Conservation (phyloP, 1,139 yeast species). For the Zhuliangozyma blackwelliae region DNA sequence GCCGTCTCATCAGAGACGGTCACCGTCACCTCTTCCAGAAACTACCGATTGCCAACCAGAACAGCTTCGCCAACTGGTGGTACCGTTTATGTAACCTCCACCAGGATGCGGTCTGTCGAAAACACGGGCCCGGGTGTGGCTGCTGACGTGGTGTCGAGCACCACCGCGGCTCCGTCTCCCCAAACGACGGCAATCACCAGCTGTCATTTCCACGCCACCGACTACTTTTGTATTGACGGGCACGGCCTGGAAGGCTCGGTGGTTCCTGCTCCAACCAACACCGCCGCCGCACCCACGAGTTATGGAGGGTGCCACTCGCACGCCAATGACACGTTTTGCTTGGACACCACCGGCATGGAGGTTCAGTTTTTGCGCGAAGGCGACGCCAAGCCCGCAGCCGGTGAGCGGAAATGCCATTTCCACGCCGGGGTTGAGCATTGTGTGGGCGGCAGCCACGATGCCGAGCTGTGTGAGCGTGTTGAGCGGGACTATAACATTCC, state of each 20-base stretch:
- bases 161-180: no score
- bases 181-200: conserved; percentile 14
- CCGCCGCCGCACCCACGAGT: conserved; percentile 16
- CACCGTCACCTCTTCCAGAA: conserved; percentile 1
- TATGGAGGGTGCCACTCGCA: conserved; percentile 29
- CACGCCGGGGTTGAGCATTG: conserved; percentile 42
- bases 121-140: no score
- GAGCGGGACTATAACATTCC: conserved; percentile 22
- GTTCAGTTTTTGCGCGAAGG: conserved; percentile 18
- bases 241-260: conserved; percentile 26
- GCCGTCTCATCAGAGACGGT: conserved; percentile 2
- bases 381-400: conserved; percentile 4
- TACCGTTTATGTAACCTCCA: conserved; percentile 3
- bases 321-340: conserved; percentile 21
- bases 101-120: neutral
- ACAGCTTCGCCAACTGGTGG: conserved; percentile 2
- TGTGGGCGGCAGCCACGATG: conserved; percentile 12
- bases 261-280: conserved; percentile 22
- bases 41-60: conserved; percentile 1
- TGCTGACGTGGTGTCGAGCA: no score
- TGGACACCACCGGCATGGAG: conserved; percentile 17
- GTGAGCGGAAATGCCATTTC: conserved; percentile 27
- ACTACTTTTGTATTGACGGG: conserved; percentile 21
- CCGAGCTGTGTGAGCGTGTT: conserved; percentile 13
- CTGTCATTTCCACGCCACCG: conserved; percentile 27